Percentiles rank a stretch among this genome's conserved stretches.
Evolutionary conservation across 2,329 filamentous ascomycete genomes (phyloP).

Genomic region (Rhynchosporium graminicola): DNA sequence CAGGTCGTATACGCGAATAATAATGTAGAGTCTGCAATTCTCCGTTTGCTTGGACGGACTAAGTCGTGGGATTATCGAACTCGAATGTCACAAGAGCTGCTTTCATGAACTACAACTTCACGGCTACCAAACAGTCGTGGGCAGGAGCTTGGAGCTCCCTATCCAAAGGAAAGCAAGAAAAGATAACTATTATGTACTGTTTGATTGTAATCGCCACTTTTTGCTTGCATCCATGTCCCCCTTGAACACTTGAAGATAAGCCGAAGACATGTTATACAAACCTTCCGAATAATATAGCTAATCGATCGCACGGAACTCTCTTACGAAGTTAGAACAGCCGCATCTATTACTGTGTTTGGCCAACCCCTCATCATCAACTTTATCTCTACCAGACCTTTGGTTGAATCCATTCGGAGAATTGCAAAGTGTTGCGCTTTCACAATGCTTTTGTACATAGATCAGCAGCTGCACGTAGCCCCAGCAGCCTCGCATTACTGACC

Average conservation of each 20-base stretch:
- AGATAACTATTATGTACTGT: conserved; percentile 19
- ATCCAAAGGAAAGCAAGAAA: not conserved
- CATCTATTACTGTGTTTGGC: not conserved
- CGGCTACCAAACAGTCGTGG: not conserved
- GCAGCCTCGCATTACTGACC: conserved; percentile 2
- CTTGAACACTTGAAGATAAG: not conserved
- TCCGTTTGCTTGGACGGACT: conserved; percentile 29
- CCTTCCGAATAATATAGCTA: conserved; percentile 1
- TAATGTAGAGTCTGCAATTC: conserved; percentile 20
- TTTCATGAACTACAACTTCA: not conserved
- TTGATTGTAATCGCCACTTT: conserved; percentile 9
- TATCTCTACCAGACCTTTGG: not conserved
- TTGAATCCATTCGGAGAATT: no score
- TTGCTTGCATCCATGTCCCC: not conserved
- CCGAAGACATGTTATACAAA: conserved; percentile 7
- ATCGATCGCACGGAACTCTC: conserved; percentile 8
- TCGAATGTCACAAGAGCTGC: conserved; percentile 11
- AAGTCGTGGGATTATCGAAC: conserved; percentile 17
- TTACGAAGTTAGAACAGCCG: conserved; percentile 1
- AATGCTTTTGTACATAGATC: not conserved
- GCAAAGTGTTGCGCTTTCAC: no score
- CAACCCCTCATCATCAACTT: conserved; percentile 4
- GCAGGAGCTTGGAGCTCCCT: not conserved
- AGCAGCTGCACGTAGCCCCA: not conserved
- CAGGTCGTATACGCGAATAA: conserved; percentile 28